These are phyloP conservation scores for Tetrastigma voinierianum DNA, from an alignment of 164 flowering plant genomes.

Conservation along the genomic window DNA sequence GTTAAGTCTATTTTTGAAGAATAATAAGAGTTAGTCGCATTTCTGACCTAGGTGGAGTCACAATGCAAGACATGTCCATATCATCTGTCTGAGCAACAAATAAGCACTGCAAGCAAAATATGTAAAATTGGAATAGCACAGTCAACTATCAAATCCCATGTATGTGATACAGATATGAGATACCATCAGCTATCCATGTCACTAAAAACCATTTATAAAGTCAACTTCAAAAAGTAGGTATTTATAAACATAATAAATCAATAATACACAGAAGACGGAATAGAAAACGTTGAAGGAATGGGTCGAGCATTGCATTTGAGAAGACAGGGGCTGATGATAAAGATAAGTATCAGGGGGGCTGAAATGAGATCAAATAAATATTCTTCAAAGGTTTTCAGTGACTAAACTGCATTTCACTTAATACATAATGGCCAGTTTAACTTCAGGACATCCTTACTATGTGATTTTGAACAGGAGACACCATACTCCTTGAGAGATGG, in stretches of 20 bases:
- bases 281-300: no score
- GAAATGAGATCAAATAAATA: not conserved
- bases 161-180: no score
- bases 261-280: no score
- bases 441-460: constrained; percentile 5
- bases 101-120: constrained; percentile 1
- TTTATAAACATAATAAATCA: no score
- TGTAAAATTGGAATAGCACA: no score
- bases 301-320: no score
- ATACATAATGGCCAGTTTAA: not conserved
- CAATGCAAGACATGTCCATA: constrained; percentile 12
- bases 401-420: not conserved
- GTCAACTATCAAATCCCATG: no score
- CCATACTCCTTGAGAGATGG: constrained; percentile 2
- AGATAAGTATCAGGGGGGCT: not conserved
- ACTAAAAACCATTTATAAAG: no score
- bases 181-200: no score
- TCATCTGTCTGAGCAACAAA: constrained; percentile 14
- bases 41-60: constrained; percentile 16
- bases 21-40: not conserved
- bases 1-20: not conserved
- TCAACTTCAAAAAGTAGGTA: no score
- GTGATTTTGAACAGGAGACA: constrained; percentile 1
- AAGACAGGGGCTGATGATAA: not conserved
- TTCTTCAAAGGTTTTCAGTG: not conserved